These are phyloP conservation scores for Helminthosporium solani DNA, from an alignment of 2,329 filamentous ascomycete species.

Conservation along the genomic window DNA sequence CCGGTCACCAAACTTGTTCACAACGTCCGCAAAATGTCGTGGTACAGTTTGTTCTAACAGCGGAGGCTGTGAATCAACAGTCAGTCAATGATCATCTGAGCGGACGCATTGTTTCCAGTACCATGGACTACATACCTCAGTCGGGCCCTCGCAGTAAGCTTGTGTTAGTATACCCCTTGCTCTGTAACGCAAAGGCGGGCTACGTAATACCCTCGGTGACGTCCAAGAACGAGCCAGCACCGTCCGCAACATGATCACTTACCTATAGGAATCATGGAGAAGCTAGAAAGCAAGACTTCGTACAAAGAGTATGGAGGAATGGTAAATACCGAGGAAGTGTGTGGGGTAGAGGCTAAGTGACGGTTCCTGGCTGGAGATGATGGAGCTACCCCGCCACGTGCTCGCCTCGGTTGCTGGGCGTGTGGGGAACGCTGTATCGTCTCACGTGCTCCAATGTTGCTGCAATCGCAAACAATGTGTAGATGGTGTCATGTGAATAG, in stretches of 20 bases:
- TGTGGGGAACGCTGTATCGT: no score
- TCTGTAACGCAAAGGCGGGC: constrained; percentile 2
- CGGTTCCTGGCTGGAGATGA: constrained; percentile 8
- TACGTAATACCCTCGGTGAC: constrained; percentile 4
- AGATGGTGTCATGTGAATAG: no score
- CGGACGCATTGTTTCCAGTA: no score
- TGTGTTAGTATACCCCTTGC: constrained; percentile 31
- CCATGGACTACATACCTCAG: constrained; percentile 37
- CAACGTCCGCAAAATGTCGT: constrained; percentile 68
- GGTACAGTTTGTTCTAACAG: constrained; percentile 69
- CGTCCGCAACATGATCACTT: constrained; percentile 35
- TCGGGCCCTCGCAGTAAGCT: constrained; percentile 35
- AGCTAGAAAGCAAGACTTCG: constrained; percentile 1
- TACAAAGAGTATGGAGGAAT: background rate
- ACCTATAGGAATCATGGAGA: constrained; percentile 14
- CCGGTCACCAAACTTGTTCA: constrained; percentile 64
- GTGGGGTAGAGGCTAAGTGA: no score
- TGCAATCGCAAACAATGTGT: no score
- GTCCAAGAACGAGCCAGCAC: constrained; percentile 21
- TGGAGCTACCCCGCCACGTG: constrained; percentile 1
- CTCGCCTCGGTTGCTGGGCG: no score
- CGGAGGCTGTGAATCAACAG: constrained; percentile 55
- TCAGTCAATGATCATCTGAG: no score
- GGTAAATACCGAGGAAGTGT: background rate
- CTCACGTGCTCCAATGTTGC: no score